These are phyloP conservation scores for Candida fluviatilis DNA, from an alignment of 805 yeast species.

Conservation along the genomic window DNA sequence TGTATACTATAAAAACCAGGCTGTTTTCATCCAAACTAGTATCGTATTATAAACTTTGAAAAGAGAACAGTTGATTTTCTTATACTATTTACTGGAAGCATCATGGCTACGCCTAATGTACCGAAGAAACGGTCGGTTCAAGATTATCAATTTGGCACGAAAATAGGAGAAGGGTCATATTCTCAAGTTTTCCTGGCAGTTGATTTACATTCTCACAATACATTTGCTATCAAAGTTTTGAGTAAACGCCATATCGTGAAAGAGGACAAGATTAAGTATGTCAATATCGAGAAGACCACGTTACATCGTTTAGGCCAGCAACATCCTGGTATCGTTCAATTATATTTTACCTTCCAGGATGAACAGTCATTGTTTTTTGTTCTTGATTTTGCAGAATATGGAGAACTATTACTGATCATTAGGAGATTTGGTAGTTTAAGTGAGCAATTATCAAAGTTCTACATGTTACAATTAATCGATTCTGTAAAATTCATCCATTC, in stretches of 20 bases:
- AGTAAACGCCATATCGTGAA: constrained; percentile 90
- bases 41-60: too few species aligned
- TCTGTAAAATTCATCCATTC: constrained; percentile 85
- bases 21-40: too few species aligned
- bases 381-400: constrained; percentile 89
- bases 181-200: constrained; percentile 89
- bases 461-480: constrained; percentile 84
- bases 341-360: constrained; percentile 94
- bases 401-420: constrained; percentile 82
- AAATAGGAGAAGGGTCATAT: constrained; percentile 93
- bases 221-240: constrained; percentile 87
- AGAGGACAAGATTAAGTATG: constrained; percentile 93
- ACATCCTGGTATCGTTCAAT: constrained; percentile 91
- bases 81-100: too few species aligned
- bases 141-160: constrained; percentile 85
- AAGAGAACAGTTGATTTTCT: too few species aligned
- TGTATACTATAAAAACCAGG: too few species aligned
- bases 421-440: constrained; percentile 74
- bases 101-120: neutral
- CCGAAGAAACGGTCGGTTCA: constrained; percentile 51
- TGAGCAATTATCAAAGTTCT: constrained; percentile 73
- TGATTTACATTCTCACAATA: constrained; percentile 66
- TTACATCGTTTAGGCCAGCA: constrained; percentile 76
- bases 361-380: constrained; percentile 84
- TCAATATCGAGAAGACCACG: constrained; percentile 90